Evolutionary conservation across 2,329 filamentous ascomycete genomes (phyloP).

Genomic region (Trichoderma polysporum): DNA sequence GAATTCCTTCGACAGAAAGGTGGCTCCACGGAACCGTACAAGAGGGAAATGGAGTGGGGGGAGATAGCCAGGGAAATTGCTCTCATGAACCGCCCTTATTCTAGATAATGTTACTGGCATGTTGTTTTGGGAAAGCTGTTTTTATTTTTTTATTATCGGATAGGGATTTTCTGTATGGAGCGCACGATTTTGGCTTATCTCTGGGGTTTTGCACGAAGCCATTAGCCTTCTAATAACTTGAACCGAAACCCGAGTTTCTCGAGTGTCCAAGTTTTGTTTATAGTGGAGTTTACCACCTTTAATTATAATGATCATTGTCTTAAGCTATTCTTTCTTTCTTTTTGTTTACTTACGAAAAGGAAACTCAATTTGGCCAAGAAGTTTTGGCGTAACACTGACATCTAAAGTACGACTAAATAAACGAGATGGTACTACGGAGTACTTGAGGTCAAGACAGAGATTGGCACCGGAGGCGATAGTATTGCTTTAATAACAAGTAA

Average conservation of each 20-base stretch:
- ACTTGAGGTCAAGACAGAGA: neutral
- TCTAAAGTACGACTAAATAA: neutral
- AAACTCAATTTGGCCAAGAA: neutral
- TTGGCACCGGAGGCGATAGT: neutral
- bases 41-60: conserved; percentile 86
- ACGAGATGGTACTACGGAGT: too few species aligned
- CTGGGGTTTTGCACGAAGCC: neutral
- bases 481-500: neutral
- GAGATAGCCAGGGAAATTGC: conserved; percentile 88
- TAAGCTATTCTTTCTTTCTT: neutral
- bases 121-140: neutral
- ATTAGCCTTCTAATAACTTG: neutral
- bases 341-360: neutral
- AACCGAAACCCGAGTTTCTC: neutral
- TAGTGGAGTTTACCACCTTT: neutral
- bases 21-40: conserved; percentile 46
- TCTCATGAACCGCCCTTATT: conserved; percentile 93
- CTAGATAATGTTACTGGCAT: conserved; percentile 49
- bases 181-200: neutral
- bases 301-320: conserved; percentile 5
- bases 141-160: neutral
- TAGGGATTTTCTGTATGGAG: neutral
- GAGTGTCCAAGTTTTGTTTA: neutral
- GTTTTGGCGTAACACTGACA: neutral
- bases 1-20: conserved; percentile 64